A percentile compares a stretch with the other conserved stretches of the same genome.
Conservation (phyloP, 345 rosid genomes). For the Brassica cretica region DNA sequence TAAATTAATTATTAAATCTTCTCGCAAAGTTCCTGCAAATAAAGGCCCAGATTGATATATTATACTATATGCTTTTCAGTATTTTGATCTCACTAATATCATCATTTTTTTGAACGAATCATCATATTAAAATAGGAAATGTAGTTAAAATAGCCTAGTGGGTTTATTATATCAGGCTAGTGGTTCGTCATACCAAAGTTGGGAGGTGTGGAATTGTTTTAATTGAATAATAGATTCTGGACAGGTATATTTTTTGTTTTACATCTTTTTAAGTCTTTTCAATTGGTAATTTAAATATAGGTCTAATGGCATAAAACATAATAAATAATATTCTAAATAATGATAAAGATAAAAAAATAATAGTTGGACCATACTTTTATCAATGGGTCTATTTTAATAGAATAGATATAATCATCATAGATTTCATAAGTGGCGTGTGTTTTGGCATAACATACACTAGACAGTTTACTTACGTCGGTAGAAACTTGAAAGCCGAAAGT, state of each 20-base stretch:
- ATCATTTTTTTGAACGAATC: background rate
- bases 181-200: conserved; percentile 11
- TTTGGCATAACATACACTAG: conserved; percentile 21
- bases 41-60: background rate
- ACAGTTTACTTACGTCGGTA: conserved; percentile 23
- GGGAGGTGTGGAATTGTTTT: conserved; percentile 23
- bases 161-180: background rate
- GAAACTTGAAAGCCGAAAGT: conserved; percentile 15
- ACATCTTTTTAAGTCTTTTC: no score
- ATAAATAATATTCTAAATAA: no score
- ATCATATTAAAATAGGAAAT: background rate
- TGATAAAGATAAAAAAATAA: no score
- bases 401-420: conserved; percentile 2
- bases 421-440: conserved; percentile 23
- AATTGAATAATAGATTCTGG: background rate
- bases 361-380: no score
- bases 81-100: conserved; percentile 2
- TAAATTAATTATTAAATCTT: background rate
- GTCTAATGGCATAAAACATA: no score
- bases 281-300: no score
- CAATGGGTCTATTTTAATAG: no score
- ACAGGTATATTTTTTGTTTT: no score
- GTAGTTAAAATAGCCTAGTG: background rate
- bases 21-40: background rate
- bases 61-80: background rate